Base-by-base conservation (phyloP, 2,329 filamentous ascomycete species). In the Didymella glomerata region DNA sequence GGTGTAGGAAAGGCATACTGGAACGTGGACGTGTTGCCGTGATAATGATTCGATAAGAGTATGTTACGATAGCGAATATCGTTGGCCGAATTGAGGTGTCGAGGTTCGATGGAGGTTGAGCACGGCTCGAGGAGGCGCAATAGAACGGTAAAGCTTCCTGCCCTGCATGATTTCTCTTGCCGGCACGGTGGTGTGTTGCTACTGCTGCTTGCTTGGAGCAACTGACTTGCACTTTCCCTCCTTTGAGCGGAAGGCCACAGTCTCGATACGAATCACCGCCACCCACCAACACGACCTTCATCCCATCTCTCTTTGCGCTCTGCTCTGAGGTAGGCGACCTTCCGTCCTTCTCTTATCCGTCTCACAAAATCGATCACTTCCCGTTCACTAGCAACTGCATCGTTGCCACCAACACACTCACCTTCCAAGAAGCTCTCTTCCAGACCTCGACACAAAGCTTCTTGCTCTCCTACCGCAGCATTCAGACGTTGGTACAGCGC, bases 221-320 rank as follows among this genome's bases (percentile, higher is more conserved):
- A 10, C 8, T 16, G 20, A 25, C 10, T 34, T 14, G 27, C 48
- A 34, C 48, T 41, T 25, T 16, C 27, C 38, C 24, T 11, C 7
- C n/a, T 32, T 13, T 46, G 27, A n/a, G 16, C 11, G 13, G 8
- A 41, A 47, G 27, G 11, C 9, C 28, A 34, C 11, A 24, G 11
- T 9, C 13, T 30, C 9, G 10, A 22, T 25, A 41, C 2, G 3
- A 3, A 13, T 73, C 62, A 77, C 71, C 94, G 86, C 95, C 95
- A 98, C 0, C 95, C 95, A 11, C 94, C 94, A 32, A 98, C 94
- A 66, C 94, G 84, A 24, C 94, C 93, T 78, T 98, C 94, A 75
- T 98, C 95, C 95, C 95, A 98, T 68, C 95, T 85, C 70, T 93
- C 90, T 77, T 93, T 96, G 66, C 92, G 86, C 81, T 98, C 95